Conservation (phyloP, 1,139 yeast genomes). For the Geotrichum restrictum region DNA sequence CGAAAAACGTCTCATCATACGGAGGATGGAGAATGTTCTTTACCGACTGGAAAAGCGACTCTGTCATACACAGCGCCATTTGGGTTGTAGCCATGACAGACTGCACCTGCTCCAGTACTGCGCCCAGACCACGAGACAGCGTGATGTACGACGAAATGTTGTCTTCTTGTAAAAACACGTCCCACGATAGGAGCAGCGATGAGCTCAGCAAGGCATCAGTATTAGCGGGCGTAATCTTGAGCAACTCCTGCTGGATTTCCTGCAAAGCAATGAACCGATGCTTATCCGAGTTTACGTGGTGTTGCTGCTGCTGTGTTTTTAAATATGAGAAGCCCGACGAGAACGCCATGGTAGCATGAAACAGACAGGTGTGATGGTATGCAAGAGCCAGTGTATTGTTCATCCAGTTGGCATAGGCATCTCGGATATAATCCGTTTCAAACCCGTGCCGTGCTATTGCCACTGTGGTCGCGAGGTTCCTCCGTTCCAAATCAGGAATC, state of each 20-base stretch:
- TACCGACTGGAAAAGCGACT: slow-evolving; percentile 34
- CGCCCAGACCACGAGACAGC: slow-evolving; percentile 35
- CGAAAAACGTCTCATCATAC: slow-evolving; percentile 37
- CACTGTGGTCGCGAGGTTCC: slow-evolving; percentile 13
- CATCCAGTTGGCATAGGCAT: slow-evolving; percentile 36
- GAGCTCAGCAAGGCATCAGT: slow-evolving; percentile 34
- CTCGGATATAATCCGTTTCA: slow-evolving; percentile 34
- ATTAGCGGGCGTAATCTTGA: slow-evolving; percentile 26
- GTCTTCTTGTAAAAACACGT: slow-evolving; percentile 34
- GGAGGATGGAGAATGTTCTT: slow-evolving; percentile 41
- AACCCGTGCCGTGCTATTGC: slow-evolving; percentile 29
- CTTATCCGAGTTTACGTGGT: slow-evolving; percentile 26
- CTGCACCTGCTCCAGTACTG: slow-evolving; percentile 33
- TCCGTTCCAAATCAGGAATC: slow-evolving; percentile 16
- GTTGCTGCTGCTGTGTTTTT: slow-evolving; percentile 25
- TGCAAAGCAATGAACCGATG: slow-evolving; percentile 34
- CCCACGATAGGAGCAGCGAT: slow-evolving; percentile 36
- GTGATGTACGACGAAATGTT: slow-evolving; percentile 32
- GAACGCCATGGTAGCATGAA: slow-evolving; percentile 36
- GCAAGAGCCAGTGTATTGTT: slow-evolving; percentile 29
- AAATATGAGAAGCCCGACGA: slow-evolving; percentile 32
- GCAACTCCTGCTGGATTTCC: slow-evolving; percentile 30
- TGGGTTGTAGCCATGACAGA: slow-evolving; percentile 29
- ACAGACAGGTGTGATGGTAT: slow-evolving; percentile 30
- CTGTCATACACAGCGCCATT: slow-evolving; percentile 34